phyloP scores from a whole-genome alignment of 2,329 filamentous ascomycete species.

The Didymella sp. region DNA sequence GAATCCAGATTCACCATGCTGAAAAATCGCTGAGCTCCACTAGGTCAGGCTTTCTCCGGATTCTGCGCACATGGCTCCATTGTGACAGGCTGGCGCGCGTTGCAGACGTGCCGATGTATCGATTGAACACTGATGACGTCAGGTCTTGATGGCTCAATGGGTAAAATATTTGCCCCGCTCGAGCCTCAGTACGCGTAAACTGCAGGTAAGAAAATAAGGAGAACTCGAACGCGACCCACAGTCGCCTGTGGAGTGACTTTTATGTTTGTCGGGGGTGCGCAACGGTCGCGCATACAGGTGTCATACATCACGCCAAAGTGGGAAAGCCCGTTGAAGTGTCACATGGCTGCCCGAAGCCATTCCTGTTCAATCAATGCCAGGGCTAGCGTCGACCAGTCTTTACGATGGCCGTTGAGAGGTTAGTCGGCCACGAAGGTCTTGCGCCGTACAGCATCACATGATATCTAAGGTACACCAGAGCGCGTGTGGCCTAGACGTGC shows the following conservation, averaged over 20 bases:
- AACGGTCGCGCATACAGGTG: conserved; percentile 9
- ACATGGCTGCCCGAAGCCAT: conserved; percentile 2
- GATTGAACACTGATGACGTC: conserved; percentile 5
- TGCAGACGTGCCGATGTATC: not conserved
- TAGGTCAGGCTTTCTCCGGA: conserved; percentile 9
- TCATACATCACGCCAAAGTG: conserved; percentile 3
- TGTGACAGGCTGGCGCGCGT: conserved; percentile 5
- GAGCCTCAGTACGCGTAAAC: not conserved
- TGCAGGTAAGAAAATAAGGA: not conserved
- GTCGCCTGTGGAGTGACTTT: not conserved
- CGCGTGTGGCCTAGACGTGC: not conserved
- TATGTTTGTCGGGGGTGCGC: not conserved
- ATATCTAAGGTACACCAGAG: conserved; percentile 1
- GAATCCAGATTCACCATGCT: conserved; percentile 37
- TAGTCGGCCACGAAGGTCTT: conserved; percentile 7
- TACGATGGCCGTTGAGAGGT: not conserved
- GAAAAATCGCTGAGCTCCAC: conserved; percentile 23
- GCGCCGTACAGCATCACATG: not conserved
- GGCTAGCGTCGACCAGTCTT: conserved; percentile 2
- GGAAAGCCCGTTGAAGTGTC: not conserved
- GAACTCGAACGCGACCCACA: not conserved
- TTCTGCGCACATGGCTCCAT: not conserved
- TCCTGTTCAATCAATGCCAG: not conserved
- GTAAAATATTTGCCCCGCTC: conserved; percentile 2
- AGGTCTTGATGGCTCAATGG: not conserved